Evolutionary conservation across 2,329 filamentous ascomycete genomes (phyloP), one percentile per base, ranked within the genome.

Genomic region (Fusarium penzigii): DNA sequence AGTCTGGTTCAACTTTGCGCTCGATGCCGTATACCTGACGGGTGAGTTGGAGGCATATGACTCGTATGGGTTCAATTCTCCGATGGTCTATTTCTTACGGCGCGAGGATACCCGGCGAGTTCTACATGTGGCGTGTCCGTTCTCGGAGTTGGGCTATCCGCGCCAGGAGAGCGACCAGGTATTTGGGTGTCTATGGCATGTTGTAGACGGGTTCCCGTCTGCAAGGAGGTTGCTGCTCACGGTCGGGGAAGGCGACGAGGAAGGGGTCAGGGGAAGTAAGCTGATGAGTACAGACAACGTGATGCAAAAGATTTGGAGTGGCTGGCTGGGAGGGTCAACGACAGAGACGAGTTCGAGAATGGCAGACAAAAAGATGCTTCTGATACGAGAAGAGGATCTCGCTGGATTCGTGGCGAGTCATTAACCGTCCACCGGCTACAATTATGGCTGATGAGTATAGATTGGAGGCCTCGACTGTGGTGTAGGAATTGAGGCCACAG

Each of bases 11-110:
- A 75, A 78, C 67, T 80, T 76, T 62, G 62, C 51, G 20, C 66
- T 67, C 29, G 78, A 81, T 67, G 68, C 72, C n/a, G 67, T 81
- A 25, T 74, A 78, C 53, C 70, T 81, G 39, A 65, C 72, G 2
- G 78, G 78, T 47, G 75, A 78, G 62, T 69, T 80, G 11, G 76
- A 80, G 67, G 75, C 76, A 12, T 73, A 70, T 63, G 74, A 78
- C 58, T 67, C 62, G 40, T 73, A 73, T 67, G 77, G 76, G 25
- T 74, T 78, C 70, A 76, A 73, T 68, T 68, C 69, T 46, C 76
- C 78, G 25, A 75, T 79, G 75, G 71, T 75, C 43, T 78, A 79
- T 59, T 80, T 79, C 59, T 55, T 80, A 17, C 62, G 66, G 14
- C 62, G 64, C n/a, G 67, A 72, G 49, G 77, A 80, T 61, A 72